Evolutionary conservation across 768 basidiomycete genomes (phyloP), one percentile per base, ranked within the genome.

Genomic region (Tylopilus felleus): DNA sequence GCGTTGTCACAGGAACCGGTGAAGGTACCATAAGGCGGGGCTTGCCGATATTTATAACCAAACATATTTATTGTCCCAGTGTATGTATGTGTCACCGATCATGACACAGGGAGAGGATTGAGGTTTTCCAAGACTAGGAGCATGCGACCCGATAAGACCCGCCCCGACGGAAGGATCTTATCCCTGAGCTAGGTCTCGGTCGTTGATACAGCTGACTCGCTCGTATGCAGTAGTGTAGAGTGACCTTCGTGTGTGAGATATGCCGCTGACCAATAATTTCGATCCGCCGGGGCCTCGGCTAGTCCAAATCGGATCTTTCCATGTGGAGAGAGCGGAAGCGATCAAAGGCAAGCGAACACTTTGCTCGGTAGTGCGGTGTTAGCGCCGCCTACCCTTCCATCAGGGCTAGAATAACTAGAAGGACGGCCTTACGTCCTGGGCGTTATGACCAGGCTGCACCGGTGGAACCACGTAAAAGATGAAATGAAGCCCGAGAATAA

Each of bases 101-200:
- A 52, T 38, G 46, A 49, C 49, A 39, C 19, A 16, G 19, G 19
- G 25, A 19, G 29, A 27, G 43, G 25, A 12, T 44, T 13, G 38
- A 21, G 8, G 16, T 6, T 14, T 36, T 13, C 29, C 19, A 17
- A 22, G 39, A 35, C 21, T 3, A 35, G 33, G 10, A 8, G 6
- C 8, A 27, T 27, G 8, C 40, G 44, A 23, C 29, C 42, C 33
- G 42, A 31, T 51, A 45, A 51, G 51, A 51, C 50, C 53, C 49
- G 44, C 35, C 25, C 41, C 31, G 2, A 43, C 57, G 60, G 61
- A 52, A 60, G 62, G 62, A 57, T 55, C 55, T 57, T 57, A 52
- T 51, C 62, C 52, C n/a, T 23, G 12, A 22, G 19, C 25, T 19
- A 21, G 38, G 44, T 56, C 48, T 40, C 22, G 14, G 12, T 9